Conservation (phyloP, 2,329 filamentous ascomycete genomes). For the Pseudogymnoascus sp. region DNA sequence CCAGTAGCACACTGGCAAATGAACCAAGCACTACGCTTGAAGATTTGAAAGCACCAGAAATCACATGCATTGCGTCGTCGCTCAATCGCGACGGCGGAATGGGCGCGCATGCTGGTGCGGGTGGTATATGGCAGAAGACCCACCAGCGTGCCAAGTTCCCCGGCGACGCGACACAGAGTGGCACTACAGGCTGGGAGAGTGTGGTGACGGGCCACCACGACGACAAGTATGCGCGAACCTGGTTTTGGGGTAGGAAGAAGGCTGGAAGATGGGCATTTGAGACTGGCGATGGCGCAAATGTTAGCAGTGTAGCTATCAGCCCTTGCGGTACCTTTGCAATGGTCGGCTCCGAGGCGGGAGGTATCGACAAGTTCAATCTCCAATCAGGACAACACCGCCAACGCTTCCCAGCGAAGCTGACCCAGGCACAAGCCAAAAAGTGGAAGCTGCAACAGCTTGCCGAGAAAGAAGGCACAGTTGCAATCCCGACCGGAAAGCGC, state of each 20-base stretch:
- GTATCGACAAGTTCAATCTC: constrained; percentile 92
- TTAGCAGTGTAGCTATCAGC: constrained; percentile 80
- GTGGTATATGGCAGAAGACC: constrained; percentile 75
- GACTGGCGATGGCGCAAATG: constrained; percentile 74
- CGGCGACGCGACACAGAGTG: constrained; percentile 62
- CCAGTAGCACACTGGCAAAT: constrained; percentile 45
- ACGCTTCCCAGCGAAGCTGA: constrained; percentile 73
- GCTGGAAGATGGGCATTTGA: constrained; percentile 90
- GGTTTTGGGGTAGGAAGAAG: constrained; percentile 95
- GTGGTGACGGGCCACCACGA: constrained; percentile 86
- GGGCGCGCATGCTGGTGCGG: constrained; percentile 69
- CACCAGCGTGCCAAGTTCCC: constrained; percentile 48
- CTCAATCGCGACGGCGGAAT: constrained; percentile 93
- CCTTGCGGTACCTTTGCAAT: constrained; percentile 90
- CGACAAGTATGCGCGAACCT: constrained; percentile 79
- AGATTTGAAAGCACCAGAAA: constrained; percentile 79
- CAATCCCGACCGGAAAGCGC: constrained; percentile 15
- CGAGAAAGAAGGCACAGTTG: constrained; percentile 20
- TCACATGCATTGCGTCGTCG: constrained; percentile 84
- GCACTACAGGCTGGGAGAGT: constrained; percentile 91
- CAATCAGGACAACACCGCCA: constrained; percentile 87
- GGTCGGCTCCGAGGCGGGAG: constrained; percentile 73
- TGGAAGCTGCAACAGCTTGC: constrained; percentile 56
- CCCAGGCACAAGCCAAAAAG: constrained; percentile 69
- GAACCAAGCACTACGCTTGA: constrained; percentile 59